phyloP scores from a whole-genome alignment of 306 rosid genomes.

The Rosa rugosa region DNA sequence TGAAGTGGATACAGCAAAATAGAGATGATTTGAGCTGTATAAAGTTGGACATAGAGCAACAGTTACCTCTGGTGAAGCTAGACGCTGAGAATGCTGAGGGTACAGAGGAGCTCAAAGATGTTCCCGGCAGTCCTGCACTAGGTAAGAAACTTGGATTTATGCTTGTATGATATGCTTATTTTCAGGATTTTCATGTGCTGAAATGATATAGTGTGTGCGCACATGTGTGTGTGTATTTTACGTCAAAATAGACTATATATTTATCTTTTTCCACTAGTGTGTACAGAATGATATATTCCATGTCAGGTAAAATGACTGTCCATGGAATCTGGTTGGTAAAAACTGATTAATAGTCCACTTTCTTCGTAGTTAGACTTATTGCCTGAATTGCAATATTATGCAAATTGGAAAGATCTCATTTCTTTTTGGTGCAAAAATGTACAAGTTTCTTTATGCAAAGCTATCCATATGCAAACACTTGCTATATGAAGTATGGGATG shows the following conservation, averaged over 20 bases:
- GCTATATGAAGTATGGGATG: slow-evolving; percentile 27
- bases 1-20: slow-evolving; percentile 29
- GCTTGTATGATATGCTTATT: slow-evolving; percentile 15
- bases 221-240: neutral
- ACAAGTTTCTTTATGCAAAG: slow-evolving; percentile 35
- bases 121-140: slow-evolving; percentile 31
- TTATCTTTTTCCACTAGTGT: neutral
- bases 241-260: neutral
- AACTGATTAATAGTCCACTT: slow-evolving; percentile 10
- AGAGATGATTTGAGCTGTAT: slow-evolving; percentile 37
- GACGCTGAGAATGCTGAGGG: slow-evolving; percentile 28
- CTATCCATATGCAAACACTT: slow-evolving; percentile 29
- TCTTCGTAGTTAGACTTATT: slow-evolving; percentile 6
- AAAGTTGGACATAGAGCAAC: slow-evolving; percentile 38
- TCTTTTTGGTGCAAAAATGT: slow-evolving; percentile 18
- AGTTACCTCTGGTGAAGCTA: slow-evolving; percentile 32
- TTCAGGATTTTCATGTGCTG: neutral
- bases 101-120: slow-evolving; percentile 42
- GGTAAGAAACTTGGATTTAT: slow-evolving; percentile 48
- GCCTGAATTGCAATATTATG: slow-evolving; percentile 21
- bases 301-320: slow-evolving; percentile 6
- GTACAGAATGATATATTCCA: slow-evolving; percentile 13
- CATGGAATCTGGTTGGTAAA: slow-evolving; percentile 20
- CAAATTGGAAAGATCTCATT: slow-evolving; percentile 21
- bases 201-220: slow-evolving; percentile 2